A percentile compares a stretch with the other conserved stretches of the same genome.
Conservation (phyloP, 495 filamentous ascomycete genomes). For the Aspergillus ostianus region DNA sequence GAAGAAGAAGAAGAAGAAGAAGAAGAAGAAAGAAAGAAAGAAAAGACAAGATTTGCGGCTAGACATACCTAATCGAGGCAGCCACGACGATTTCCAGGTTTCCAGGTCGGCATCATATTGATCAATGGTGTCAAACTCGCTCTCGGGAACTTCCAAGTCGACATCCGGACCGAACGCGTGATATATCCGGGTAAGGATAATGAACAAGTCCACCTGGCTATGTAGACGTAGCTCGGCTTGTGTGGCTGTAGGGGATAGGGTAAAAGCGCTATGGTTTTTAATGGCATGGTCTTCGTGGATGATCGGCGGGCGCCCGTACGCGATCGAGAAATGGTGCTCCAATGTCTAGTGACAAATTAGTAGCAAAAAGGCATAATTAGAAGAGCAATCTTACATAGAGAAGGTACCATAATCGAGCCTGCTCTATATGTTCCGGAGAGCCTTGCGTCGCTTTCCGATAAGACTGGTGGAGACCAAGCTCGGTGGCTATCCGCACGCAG, state of each 20-base stretch:
- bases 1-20: background rate
- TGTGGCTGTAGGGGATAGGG: slow-evolving; percentile 39
- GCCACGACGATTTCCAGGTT: slow-evolving; percentile 49
- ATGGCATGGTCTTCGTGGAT: slow-evolving; percentile 55
- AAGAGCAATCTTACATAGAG: slow-evolving; percentile 44
- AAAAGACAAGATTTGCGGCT: background rate
- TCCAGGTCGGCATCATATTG: slow-evolving; percentile 43
- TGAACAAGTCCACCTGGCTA: slow-evolving; percentile 59
- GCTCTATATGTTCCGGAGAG: slow-evolving; percentile 45
- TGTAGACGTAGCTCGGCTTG: slow-evolving; percentile 54
- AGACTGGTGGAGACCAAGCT: slow-evolving; percentile 49
- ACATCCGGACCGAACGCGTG: slow-evolving; percentile 58
- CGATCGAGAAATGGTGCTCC: slow-evolving; percentile 56
- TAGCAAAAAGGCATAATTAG: background rate
- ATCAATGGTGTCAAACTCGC: slow-evolving; percentile 44
- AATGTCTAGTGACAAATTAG: slow-evolving; percentile 35
- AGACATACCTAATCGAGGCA: slow-evolving; percentile 44
- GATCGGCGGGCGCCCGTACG: slow-evolving; percentile 54
- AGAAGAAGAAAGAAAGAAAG: too few species aligned
- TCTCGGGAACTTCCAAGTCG: slow-evolving; percentile 50
- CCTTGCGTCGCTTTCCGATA: slow-evolving; percentile 50
- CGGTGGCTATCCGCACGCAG: slow-evolving; percentile 56
- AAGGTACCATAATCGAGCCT: slow-evolving; percentile 51
- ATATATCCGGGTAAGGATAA: slow-evolving; percentile 56
- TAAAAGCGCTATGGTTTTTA: slow-evolving; percentile 49